Evolutionary conservation across 2,329 filamentous ascomycete genomes (phyloP), one percentile per base, ranked within the genome.

Genomic region (Knoxdaviesia proteae): DNA sequence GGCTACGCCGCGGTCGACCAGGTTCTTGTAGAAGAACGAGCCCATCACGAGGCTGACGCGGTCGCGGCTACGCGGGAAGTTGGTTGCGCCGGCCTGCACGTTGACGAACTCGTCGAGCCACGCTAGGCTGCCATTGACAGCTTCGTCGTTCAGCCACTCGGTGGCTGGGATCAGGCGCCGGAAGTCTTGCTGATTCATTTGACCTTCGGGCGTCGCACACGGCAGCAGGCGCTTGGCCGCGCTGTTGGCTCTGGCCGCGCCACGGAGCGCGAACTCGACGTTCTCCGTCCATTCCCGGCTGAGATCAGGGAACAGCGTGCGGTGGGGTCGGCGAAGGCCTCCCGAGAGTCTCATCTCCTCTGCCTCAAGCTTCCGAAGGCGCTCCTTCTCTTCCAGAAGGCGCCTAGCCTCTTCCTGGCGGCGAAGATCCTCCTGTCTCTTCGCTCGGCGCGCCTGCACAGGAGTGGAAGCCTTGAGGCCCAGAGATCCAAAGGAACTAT

Each of bases 91-190:
- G 32, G 65, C 67, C 33, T 66, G 59, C 45, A 64, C 58, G 52
- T 80, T 79, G 51, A 76, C 59, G 41, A 66, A 67, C 10, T 65
- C 61, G 40, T 76, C 73, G 9, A 84, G 59, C 52, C 73, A 69
- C 32, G 67, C 58, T 31, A 84, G 63, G 40, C 72, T 71, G 9
- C 71, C 71, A 50, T 84, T 82, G 50, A 88, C 71, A 41, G 80
- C 71, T 49, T 82, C 77, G 54, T 87, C 82, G 48, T 87, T 86
- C 6, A 88, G 66, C 81, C 81, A 88, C 32, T 20, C 20, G 20
- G 20, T 20, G 20, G 20, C 20, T 3, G 20, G 20, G 20, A 20
- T 20, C 20, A 20, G 20, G 20, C 20, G 20, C 20, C 20, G 20
- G 20, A 20, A 20, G 20, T 20, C 20, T 20, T 20, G 20, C 20